A percentile compares a stretch with the other conserved stretches of the same genome.
Conservation (phyloP, 345 rosid species). For the Lepidium africanum region DNA sequence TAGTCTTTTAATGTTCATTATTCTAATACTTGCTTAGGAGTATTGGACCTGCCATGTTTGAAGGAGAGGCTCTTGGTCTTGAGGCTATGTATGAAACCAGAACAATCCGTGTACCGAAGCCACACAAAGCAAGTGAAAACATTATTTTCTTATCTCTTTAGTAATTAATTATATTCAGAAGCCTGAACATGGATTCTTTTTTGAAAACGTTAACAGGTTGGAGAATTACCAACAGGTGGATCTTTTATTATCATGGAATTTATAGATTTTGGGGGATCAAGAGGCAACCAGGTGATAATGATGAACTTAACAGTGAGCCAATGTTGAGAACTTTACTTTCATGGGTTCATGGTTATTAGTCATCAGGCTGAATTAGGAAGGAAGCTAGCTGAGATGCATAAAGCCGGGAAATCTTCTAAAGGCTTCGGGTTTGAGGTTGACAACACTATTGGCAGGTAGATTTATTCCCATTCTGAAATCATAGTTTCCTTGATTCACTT, state of each 20-base stretch:
- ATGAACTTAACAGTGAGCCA: background rate
- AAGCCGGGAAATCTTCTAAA: constrained; percentile 66
- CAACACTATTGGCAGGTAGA: constrained; percentile 89
- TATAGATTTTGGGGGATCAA: constrained; percentile 66
- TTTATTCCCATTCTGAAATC: background rate
- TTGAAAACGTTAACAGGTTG: constrained; percentile 40
- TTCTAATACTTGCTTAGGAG: constrained; percentile 48
- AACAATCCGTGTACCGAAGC: constrained; percentile 76
- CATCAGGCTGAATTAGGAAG: constrained; percentile 68
- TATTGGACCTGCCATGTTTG: constrained; percentile 79
- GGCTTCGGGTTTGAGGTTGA: constrained; percentile 90
- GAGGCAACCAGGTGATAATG: constrained; percentile 69
- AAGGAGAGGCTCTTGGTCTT: constrained; percentile 89
- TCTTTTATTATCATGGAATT: constrained; percentile 91
- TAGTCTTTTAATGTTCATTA: no score
- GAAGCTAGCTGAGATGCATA: constrained; percentile 95
- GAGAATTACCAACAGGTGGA: constrained; percentile 68
- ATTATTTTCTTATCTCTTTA: background rate
- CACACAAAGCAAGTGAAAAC: constrained; percentile 57
- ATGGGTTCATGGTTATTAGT: constrained; percentile 20
- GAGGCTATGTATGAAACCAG: constrained; percentile 73
- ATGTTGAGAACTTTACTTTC: background rate
- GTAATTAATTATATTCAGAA: no score
- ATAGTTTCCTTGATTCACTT: background rate
- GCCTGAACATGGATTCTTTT: background rate